phyloP scores from a whole-genome alignment of 2,329 filamentous ascomycete genomes.

The Zymoseptoria passerinii region DNA sequence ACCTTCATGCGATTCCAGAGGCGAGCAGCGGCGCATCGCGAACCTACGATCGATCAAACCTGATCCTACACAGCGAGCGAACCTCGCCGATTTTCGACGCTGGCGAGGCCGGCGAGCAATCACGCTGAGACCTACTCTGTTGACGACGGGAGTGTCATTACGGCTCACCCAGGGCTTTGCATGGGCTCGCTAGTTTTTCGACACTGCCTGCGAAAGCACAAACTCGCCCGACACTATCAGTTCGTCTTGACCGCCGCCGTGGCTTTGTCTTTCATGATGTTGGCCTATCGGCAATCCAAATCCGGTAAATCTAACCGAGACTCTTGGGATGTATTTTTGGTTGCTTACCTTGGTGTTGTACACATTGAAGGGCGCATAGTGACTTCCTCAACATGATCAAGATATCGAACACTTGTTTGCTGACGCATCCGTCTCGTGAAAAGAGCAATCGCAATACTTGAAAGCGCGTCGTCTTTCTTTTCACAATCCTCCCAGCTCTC shows the following conservation, averaged over 20 bases:
- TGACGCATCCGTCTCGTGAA: too few relatives aligned
- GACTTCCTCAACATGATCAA: too few relatives aligned
- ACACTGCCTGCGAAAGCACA: not conserved
- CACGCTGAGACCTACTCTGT: not conserved
- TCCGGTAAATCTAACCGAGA: not conserved
- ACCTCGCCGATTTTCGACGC: not conserved
- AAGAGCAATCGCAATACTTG: too few relatives aligned
- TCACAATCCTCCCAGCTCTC: not conserved
- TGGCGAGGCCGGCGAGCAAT: not conserved
- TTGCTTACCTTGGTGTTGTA: not conserved
- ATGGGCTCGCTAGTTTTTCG: not conserved
- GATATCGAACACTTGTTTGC: too few relatives aligned
- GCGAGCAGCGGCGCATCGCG: too few relatives aligned
- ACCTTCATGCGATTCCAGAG: too few relatives aligned
- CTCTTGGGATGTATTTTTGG: too few relatives aligned
- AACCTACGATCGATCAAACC: not conserved
- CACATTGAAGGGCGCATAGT: not conserved
- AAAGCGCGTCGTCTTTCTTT: too few relatives aligned
- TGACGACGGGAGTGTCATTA: not conserved
- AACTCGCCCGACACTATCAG: not conserved
- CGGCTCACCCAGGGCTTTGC: not conserved
- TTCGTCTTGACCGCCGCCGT: not conserved
- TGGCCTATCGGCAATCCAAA: not conserved
- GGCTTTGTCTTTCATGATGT: not conserved
- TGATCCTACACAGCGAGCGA: not conserved